Conservation (phyloP, 2,329 filamentous ascomycete genomes). For the Balansia obtecta region DNA sequence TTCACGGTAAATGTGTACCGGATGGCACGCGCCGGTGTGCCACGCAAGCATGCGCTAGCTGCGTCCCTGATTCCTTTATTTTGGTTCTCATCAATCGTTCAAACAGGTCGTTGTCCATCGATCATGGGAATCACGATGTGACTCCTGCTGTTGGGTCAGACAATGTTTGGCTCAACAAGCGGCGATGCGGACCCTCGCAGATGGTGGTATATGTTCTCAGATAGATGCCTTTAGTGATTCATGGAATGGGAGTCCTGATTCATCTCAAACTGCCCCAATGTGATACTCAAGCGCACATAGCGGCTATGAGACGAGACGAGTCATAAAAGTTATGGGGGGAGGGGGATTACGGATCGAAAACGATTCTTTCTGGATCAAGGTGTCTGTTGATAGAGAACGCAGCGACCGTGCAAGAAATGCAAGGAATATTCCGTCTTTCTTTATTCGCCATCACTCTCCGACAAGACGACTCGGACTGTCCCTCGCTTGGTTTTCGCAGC, state of each 20-base stretch:
- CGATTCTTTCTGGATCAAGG: not conserved
- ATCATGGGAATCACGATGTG: too few relatives aligned
- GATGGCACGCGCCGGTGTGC: too few relatives aligned
- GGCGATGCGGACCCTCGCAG: too few relatives aligned
- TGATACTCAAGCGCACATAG: too few relatives aligned
- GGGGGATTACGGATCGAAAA: not conserved
- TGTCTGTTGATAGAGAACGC: not conserved
- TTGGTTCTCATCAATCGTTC: too few relatives aligned
- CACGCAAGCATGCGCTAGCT: not conserved
- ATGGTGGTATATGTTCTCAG: not conserved
- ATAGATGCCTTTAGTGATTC: not conserved
- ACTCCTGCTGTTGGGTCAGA: too few relatives aligned
- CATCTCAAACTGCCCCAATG: not conserved
- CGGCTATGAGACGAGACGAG: too few relatives aligned
- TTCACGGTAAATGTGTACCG: not conserved
- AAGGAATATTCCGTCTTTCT: constrained; percentile 16
- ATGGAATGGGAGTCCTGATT: not conserved
- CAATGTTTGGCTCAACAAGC: not conserved
- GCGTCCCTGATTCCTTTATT: too few relatives aligned
- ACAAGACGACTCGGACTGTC: constrained; percentile 31
- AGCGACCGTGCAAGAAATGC: constrained; percentile 1
- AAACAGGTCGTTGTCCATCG: too few relatives aligned
- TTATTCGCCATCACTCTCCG: constrained; percentile 23
- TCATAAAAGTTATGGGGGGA: too few relatives aligned
- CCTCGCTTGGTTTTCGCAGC: constrained; percentile 29